Base-by-base conservation (phyloP, 495 filamentous ascomycete species). In the Clavariopsis aquatica region DNA sequence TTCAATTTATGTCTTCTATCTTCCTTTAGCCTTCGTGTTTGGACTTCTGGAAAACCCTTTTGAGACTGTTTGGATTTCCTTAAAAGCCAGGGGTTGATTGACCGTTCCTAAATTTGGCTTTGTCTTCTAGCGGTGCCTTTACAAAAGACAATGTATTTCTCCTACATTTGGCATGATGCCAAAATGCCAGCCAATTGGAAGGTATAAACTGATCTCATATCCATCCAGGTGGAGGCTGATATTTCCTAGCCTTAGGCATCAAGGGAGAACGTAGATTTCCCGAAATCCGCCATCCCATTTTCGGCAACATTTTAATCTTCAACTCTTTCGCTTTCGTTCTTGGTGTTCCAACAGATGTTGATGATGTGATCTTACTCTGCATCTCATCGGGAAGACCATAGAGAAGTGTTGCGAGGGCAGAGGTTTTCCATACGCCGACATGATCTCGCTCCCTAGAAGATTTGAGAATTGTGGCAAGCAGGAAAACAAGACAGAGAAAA, bases 401-500 rank as follows among this genome's bases (percentile, higher is more conserved):
- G 2, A 68, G 24, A 19, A 71, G 65, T 4, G 60, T 57, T 15
- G 68, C 68, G 12, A 71, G 28, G 19, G 68, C 64, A 1, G 68
- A 71, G n/a, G 64, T 71, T 49, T 71, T 71, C 60, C 64, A 64
- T 12, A 71, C 54, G 0, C 68, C 68, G 3, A 71, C 57, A 1
- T 61, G 66, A 24, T 58, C 56, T 24, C 52, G n/a, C 26, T 71
- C 68, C 9, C 19, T 36, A 0, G 53, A 60, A 24, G 53, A 60
- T 49, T 54, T 43, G 27, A 71, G 26, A 3, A 71, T 49, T 8
- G 68, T 71, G 17, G 59, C 34, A 22, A 71, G 17, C 1, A 71
- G 57, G 54, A 71, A 71, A n/a, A 67, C 36, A n/a, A 67, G 47
- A 24, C 31, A 60, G 6, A 52, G 9, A 8, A 54, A 27, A 12